Conservation (phyloP, 192 early-diverging fungal genomes). For the Podila minutissima region DNA sequence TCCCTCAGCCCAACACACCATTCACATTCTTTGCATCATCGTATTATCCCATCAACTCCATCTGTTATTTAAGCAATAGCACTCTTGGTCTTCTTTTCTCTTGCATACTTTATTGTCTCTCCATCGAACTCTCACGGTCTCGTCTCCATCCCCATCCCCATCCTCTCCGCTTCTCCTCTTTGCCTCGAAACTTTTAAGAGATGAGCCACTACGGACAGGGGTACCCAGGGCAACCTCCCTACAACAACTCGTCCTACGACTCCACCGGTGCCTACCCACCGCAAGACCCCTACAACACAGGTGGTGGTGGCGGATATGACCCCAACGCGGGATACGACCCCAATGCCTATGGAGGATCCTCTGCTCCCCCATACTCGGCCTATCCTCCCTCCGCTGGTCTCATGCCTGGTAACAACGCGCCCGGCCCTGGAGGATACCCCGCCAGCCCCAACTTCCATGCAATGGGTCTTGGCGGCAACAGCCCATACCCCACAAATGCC, state of each 20-base stretch:
- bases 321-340: constrained; percentile 12
- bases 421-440: constrained; percentile 2
- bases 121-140: not conserved
- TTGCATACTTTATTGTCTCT: not conserved
- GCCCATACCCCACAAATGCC: constrained; percentile 4
- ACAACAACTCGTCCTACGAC: not conserved
- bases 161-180: not conserved
- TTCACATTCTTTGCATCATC: not conserved
- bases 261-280: constrained; percentile 11
- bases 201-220: constrained; percentile 28
- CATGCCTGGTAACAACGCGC: not conserved
- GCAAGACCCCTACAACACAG: not conserved
- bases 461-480: constrained; percentile 5
- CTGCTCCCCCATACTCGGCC: constrained; percentile 18
- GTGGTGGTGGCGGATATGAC: not conserved
- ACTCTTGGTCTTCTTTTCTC: not conserved
- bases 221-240: constrained; percentile 6
- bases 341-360: constrained; percentile 7
- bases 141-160: not conserved
- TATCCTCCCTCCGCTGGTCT: constrained; percentile 5
- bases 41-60: not conserved
- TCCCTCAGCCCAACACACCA: not conserved
- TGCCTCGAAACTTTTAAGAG: not conserved
- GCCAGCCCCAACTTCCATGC: constrained; percentile 8
- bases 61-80: not conserved